These are phyloP conservation scores for Medicago arabica DNA, from an alignment of 306 rosid species.

Conservation along the genomic window DNA sequence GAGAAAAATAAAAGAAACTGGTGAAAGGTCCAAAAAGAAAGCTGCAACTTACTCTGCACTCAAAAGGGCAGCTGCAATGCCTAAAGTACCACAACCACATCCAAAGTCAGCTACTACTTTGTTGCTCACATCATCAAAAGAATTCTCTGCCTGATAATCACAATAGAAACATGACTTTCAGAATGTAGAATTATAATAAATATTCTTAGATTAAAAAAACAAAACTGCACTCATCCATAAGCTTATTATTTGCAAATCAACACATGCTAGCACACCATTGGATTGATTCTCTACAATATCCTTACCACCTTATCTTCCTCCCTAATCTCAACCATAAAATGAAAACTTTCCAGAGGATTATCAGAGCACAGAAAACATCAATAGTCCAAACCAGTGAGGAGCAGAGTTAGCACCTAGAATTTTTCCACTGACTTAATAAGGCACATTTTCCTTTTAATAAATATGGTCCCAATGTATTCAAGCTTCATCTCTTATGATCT, in stretches of 20 bases:
- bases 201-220: neutral
- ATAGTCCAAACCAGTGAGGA: neutral
- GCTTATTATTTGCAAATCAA: neutral
- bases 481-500: neutral
- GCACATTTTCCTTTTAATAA: neutral
- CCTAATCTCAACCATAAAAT: constrained; percentile 10
- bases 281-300: neutral
- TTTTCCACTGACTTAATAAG: neutral
- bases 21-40: neutral
- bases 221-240: constrained; percentile 1
- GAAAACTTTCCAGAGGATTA: neutral
- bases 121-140: constrained; percentile 81
- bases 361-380: constrained; percentile 17
- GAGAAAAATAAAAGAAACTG: constrained; percentile 21
- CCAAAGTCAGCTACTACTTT: constrained; percentile 97
- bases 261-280: constrained; percentile 1
- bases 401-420: neutral
- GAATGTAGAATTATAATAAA: constrained; percentile 25
- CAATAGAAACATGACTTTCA: constrained; percentile 39
- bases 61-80: constrained; percentile 86
- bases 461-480: neutral
- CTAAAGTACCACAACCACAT: constrained; percentile 92
- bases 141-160: constrained; percentile 82
- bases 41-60: constrained; percentile 76
- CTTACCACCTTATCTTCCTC: constrained; percentile 15